phyloP scores from a whole-genome alignment of 148 eudicot genomes.

The Silene uniflora region DNA sequence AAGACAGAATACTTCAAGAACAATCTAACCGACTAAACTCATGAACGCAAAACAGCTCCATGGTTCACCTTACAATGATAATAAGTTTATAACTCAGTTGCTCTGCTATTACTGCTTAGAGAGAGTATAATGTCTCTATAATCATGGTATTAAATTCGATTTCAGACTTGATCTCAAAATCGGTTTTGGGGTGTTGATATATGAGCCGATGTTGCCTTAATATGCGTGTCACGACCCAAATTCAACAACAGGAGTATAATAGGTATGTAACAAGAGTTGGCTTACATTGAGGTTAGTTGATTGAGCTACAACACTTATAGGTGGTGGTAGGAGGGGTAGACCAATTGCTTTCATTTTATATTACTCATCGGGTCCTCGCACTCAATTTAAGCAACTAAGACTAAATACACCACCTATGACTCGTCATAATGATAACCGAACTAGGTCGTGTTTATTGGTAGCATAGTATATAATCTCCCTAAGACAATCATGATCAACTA shows the following conservation, averaged over 20 bases:
- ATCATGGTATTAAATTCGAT: background rate
- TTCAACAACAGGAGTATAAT: background rate
- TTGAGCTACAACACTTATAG: background rate
- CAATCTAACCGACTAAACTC: no score
- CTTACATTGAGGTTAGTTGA: background rate
- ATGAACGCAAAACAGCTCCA: no score
- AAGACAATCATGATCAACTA: background rate
- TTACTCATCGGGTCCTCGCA: no score
- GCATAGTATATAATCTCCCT: background rate
- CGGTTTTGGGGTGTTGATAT: background rate
- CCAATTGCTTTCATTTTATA: no score
- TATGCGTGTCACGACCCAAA: background rate
- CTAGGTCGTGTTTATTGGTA: background rate
- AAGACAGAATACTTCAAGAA: no score
- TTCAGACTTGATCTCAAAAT: background rate
- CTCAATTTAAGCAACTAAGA: no score
- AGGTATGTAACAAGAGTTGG: background rate
- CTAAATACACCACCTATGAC: background rate
- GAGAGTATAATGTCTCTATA: no score
- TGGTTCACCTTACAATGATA: no score
- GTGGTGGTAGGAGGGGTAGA: background rate
- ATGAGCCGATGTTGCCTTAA: background rate
- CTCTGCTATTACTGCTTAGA: no score
- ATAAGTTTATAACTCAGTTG: no score
- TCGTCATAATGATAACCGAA: background rate